phyloP scores from a whole-genome alignment of 1,284 basidiomycete species.

The Heliocybe sulcata region DNA sequence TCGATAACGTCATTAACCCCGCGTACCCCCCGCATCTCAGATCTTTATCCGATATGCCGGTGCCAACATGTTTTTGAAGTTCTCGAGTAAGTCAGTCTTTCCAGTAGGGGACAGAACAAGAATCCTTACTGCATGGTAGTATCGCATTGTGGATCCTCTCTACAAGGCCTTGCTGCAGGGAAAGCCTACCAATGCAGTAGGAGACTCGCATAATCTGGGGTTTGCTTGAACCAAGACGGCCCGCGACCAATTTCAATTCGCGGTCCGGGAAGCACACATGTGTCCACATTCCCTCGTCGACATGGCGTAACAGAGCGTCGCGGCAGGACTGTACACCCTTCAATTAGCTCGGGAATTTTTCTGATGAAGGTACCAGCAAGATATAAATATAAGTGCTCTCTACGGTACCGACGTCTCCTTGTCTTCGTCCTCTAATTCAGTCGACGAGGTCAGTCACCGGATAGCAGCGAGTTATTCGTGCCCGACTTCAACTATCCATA shows the following conservation, averaged over 20 bases:
- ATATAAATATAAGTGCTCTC: background rate
- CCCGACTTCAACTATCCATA: no score
- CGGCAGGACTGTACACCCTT: background rate
- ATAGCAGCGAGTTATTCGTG: no score
- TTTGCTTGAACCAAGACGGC: background rate
- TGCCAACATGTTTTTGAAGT: no score
- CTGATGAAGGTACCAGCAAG: background rate
- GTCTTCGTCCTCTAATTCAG: background rate
- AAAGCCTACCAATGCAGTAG: background rate
- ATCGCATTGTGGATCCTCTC: no score
- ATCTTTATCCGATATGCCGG: no score
- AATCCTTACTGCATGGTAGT: no score
- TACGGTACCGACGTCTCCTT: background rate
- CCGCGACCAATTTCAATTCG: background rate
- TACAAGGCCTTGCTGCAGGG: no score
- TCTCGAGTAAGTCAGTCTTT: no score
- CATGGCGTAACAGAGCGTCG: background rate
- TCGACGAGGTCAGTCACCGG: no score
- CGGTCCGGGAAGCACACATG: background rate
- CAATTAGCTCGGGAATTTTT: background rate
- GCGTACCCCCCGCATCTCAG: background rate
- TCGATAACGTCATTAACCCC: background rate
- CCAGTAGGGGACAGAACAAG: no score
- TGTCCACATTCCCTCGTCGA: background rate
- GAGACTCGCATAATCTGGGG: background rate